Evolutionary conservation across 768 basidiomycete species (phyloP), one percentile per base, ranked within the genome.

Genomic region (Pleurotus cornucopiae): DNA sequence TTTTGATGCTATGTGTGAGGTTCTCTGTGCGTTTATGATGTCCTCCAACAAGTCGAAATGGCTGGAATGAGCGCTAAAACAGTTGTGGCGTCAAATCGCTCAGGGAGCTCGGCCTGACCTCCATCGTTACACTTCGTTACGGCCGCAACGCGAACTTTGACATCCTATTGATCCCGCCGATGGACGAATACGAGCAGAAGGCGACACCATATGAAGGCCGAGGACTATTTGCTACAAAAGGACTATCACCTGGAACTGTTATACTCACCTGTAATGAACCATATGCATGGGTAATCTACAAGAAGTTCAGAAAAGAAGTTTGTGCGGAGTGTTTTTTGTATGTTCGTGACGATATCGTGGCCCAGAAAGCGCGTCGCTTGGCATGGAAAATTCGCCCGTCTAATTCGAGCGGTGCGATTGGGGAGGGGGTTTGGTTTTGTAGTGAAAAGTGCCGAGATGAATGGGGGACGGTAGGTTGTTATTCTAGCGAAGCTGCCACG

Each of bases 301-400:
- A 77, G 62, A 78, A 79, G 58, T 88, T 85, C 60, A 76, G 83
- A 40, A 84, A 81, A 64, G 85, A 86, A 64, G 83, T 86, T 46
- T 88, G 86, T 61, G 80, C 76, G 7, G 71, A 79, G 63, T 88
- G 86, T 67, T 87, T 84, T 63, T 74, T 76, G 39, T 86, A 87
- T 63, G 75, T 47, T 13, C 38, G 81, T 21, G 79, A 79, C 60
- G 30, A 34, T 34, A 80, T 83, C 51, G 70, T 71, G 23, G n/a
- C 18, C 9, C 37, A 18, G 23, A 37, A 39, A 18, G 14, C n/a
- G 18, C 37, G 39, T 18, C 51, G 72, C 75, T 26, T 73, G 72
- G 68, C 72, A 23, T 85, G 83, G 83, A 74, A 64, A 40, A 61
- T 76, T 61, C 73, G 69, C 55, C 66, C 18, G 55, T 47, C 38